Base-by-base conservation (phyloP, 106 monocot species). In the Alisma plantagoaquatica region DNA sequence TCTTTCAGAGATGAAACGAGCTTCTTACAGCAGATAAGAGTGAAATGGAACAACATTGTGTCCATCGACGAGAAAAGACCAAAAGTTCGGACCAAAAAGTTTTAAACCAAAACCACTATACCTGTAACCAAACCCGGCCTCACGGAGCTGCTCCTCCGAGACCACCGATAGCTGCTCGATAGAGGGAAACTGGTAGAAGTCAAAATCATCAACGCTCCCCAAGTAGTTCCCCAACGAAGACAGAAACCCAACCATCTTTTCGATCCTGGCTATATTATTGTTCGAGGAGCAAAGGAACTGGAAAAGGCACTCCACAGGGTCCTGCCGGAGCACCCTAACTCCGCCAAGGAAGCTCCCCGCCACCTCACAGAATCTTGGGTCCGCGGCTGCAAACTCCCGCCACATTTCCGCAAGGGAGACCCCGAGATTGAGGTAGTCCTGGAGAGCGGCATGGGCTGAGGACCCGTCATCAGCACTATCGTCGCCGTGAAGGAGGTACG, bases 281-380 rank as follows among this genome's bases (percentile, higher is more conserved):
- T 98, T 98, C 2, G 96, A 98, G 20, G 89, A 89, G 66, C 96
- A 98, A 26, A 98, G 62, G 64, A 98, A 98, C 66, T 98, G 89
- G 53, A 98, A 72, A 30, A 85, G 55, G 65, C 96, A 98, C 72
- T 98, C 96, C 51, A 81, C 77, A 20, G 96, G 96, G 33, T 98
- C 89, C 73, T 98, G 96, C 69, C 81, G 64, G 14, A 98, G 72
- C 56, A 98, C 81, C 0, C 89, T 77, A n/a, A 73, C 96, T 7
- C 96, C 96, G 38, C 89, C 96, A 2, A 31, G 70, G 32, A 79
- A 59, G 38, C 54, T 24, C 41, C 54, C 24, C 15, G 89, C 68
- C 29, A 90, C 30, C 76, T 82, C 85, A 7, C 75, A 81, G 55
- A 98, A 98, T 54, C 72, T 56, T 22, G 51, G 31, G 48, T 98